Evolutionary conservation across 2,329 filamentous ascomycete species (phyloP).

Genomic region (Septoria linicola): DNA sequence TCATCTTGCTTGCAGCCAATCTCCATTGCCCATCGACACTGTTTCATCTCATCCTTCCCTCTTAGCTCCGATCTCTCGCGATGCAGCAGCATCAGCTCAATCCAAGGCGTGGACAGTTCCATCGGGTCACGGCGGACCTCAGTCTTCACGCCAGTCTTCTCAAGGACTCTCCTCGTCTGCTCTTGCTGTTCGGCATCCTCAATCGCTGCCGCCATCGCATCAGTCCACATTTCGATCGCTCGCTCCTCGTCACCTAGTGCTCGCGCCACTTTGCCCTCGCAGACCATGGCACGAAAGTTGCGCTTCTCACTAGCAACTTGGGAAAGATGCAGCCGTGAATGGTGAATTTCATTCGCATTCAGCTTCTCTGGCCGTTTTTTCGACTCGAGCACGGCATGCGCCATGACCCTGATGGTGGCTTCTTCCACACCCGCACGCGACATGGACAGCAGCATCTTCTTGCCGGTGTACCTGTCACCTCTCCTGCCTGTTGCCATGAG

Average conservation of each 20-base stretch:
- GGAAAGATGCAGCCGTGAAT: slow-evolving; percentile 26
- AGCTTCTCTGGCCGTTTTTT: slow-evolving; percentile 22
- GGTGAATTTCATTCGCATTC: slow-evolving; percentile 19
- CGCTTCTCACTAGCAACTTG: slow-evolving; percentile 25
- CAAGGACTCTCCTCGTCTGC: neutral
- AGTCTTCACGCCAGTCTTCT: neutral
- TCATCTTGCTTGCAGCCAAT: slow-evolving; percentile 45
- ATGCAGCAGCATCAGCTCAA: slow-evolving; percentile 33
- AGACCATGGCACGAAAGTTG: slow-evolving; percentile 32
- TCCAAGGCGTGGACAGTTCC: slow-evolving; percentile 37
- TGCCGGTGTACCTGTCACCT: slow-evolving; percentile 19
- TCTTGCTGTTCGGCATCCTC: slow-evolving; percentile 17
- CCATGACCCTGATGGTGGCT: slow-evolving; percentile 30
- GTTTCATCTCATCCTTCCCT: slow-evolving; percentile 20
- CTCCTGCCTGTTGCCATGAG: slow-evolving; percentile 10
- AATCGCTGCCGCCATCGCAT: slow-evolving; percentile 29
- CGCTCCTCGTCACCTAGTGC: slow-evolving; percentile 27
- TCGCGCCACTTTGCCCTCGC: slow-evolving; percentile 34
- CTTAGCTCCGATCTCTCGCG: slow-evolving; percentile 10
- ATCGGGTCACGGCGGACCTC: slow-evolving; percentile 11
- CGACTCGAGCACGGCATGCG: slow-evolving; percentile 20
- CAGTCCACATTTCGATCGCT: slow-evolving; percentile 32
- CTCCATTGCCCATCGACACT: slow-evolving; percentile 37
- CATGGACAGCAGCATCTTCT: slow-evolving; percentile 29
- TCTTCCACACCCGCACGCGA: slow-evolving; percentile 27